Evolutionary conservation across 1,284 basidiomycete species (phyloP), one percentile per base, ranked within the genome.

Genomic region (Gastroboletus turbinatus): DNA sequence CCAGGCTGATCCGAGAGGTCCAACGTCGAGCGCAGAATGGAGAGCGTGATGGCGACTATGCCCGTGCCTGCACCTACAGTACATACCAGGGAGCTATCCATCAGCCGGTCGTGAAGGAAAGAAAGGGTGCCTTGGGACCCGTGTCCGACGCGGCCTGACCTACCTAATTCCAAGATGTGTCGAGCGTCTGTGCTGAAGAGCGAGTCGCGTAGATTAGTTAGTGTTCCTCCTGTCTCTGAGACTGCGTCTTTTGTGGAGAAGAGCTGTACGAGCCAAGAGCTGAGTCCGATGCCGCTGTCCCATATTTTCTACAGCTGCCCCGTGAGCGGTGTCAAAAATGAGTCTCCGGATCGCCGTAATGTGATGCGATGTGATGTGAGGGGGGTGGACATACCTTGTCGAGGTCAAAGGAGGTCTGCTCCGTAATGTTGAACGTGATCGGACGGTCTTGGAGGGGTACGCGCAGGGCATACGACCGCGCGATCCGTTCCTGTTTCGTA

Each of bases 21-120:
- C 30, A 68, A 53, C 29, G 60, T 59, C 16, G 78, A 77, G 35
- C 79, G 74, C 8, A 89, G 68, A 2, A 82, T 75, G 2, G 82
- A 80, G 1, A 94, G 68, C 3, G 81, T 80, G n/a, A 93, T 73
- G 0, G 88, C 83, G 11, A 92, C 86, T 8, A 94, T 81, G 8
- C 92, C 93, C 0, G 89, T 93, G 11, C 92, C 92, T 27, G 90
- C 83, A 43, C 92, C 92, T 90, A n/a, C n/a, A n/a, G n/a, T n/a
- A n/a, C n/a, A n/a, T n/a, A 62, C 13, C 44, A 39, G 29, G 45
- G 27, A 13, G n/a, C 16, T 11, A 29, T 2, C 16, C 5, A 21
- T 61, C 30, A 60, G n/a, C 19, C 16, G 5, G 2, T 19, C 11
- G 29, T 9, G 27, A 32, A 42, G 40, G 4, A 19, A 23, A 23